Percentiles rank a stretch among this genome's conserved stretches.
These are phyloP conservation scores for Xerocomus amazonicus DNA, from an alignment of 1,284 basidiomycete genomes.

Conservation along the genomic window DNA sequence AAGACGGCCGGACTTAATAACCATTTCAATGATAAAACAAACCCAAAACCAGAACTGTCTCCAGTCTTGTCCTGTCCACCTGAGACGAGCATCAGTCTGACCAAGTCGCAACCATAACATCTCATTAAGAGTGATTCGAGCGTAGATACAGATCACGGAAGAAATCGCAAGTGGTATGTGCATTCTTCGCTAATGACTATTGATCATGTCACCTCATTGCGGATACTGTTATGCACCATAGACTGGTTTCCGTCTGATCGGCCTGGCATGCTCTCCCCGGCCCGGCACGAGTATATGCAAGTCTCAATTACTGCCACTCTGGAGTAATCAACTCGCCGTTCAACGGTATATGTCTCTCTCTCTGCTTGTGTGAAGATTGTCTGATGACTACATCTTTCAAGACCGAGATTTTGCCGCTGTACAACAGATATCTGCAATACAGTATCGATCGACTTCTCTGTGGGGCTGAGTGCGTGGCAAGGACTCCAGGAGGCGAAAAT, in stretches of 20 bases:
- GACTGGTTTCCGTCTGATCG: slow-evolving; percentile 40
- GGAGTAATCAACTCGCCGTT: neutral
- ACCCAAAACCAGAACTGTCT: slow-evolving; percentile 3
- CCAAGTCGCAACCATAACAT: too few relatives aligned
- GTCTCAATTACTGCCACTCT: neutral
- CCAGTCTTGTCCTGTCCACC: too few relatives aligned
- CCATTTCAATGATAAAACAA: slow-evolving; percentile 1
- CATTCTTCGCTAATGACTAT: neutral
- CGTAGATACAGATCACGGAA: neutral
- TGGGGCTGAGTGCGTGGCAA: slow-evolving; percentile 34
- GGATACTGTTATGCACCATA: slow-evolving; percentile 28
- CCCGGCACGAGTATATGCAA: slow-evolving; percentile 40
- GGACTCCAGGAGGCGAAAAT: slow-evolving; percentile 34
- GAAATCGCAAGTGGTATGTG: neutral
- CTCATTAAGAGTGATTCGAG: too few relatives aligned
- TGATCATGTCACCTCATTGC: slow-evolving; percentile 23
- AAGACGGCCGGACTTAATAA: slow-evolving; percentile 9
- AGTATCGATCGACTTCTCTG: slow-evolving; percentile 26
- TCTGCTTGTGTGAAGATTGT: slow-evolving; percentile 32
- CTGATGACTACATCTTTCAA: slow-evolving; percentile 25
- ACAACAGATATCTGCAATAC: slow-evolving; percentile 16
- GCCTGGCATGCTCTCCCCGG: slow-evolving; percentile 37
- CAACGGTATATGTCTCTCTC: slow-evolving; percentile 17
- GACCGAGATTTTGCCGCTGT: slow-evolving; percentile 22
- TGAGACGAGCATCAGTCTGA: too few relatives aligned